Base-by-base conservation (phyloP, 306 rosid genomes). In the Vachellia collinsii region DNA sequence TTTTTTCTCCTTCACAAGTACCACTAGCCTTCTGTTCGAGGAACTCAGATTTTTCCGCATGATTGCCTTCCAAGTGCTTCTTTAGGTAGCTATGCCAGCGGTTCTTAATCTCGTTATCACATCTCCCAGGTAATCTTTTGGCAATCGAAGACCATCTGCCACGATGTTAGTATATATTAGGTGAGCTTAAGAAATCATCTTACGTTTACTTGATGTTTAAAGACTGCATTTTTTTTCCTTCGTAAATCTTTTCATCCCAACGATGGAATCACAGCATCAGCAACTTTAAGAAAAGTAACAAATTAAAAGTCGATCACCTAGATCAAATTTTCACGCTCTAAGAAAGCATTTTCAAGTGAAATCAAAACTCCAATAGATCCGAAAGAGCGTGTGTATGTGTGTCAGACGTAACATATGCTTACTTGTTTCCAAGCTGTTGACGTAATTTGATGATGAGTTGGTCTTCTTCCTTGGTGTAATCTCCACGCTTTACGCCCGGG, bases 361-460 rank as follows among this genome's bases (percentile, higher is more conserved):
- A 3, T 17, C 17, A 19, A 56, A 29, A 43, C 8, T 3, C 16
- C 1, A 16, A 17, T 70, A 44, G 48, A 70, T 6, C 50, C 9
- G 48, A 12, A 44, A 44, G 50, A 9, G 50, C 14, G n/a, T n/a
- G n/a, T n/a, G n/a, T n/a, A n/a, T n/a, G 9, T 44, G 9, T 44
- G 48, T 8, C 50, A 46, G 50, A 11, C 4, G 3, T 44, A 22
- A 29, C 1, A 47, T 13, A 50, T 50, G n/a, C 83, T 23, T 92
- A 92, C 94, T 79, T 91, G 54, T 91, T 93, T 81, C 94, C 97
- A 76, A 75, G 73, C 79, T 91, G 29, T 79, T 77, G 58, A 75
- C 85, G 93, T 39, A 89, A 80, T 83, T 85, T 79, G 79, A 88
- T 81, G 88, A 93, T 90, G 1, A 82, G 20, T 38, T 77, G 43